Base-by-base conservation (phyloP, 305 asterid genomes). In the Fraxinus dipetala region DNA sequence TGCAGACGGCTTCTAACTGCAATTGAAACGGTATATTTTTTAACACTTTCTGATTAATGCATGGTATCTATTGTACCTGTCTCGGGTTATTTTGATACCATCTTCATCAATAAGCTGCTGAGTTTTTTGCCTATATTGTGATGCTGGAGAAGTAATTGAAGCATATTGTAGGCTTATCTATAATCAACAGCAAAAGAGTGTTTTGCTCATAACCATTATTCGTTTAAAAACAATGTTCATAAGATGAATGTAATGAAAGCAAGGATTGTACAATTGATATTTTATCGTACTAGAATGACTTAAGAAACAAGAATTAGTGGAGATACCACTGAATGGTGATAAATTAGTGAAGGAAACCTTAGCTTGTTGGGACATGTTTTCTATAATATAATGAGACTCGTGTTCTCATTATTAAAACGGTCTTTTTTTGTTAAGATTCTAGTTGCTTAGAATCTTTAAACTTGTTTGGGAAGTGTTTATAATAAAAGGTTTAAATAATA, bases 1-100 rank as follows among this genome's bases (percentile, higher is more conserved):
- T 92, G 94, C 85, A 82, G 95, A 83, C 93, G 92, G 79, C 98
- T 95, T 77, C 85, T 95, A 81, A 72, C 80, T 82, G 93, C 93
- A 18, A 83, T 90, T 79, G 98, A 93, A 86, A 87, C 5, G 90
- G 98, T 95, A 90, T 80, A 79, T 80, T 5, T 81, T 78, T 78
- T 79, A 43, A 30, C 10, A 43, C 14, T n/a, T 32, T 70, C 20
- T 31, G 1, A 70, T 11, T 32, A 14, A 69, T 30, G 38, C 40
- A 30, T 28, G 38, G 38, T 9, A 28, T 11, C 75, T 11, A 69
- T 14, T 10, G 38, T 69, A 10, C 40, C 75, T 30, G 24, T 28
- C 40, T 69, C n/a, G 31, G 28, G 82, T 74, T 78, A 45, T 43
- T 70, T 69, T 78, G 79, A 72, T 81, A 75, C 65, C 43, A 69